These are phyloP conservation scores for Helicocarpus griseus DNA, from an alignment of 2,329 filamentous ascomycete genomes.

Conservation along the genomic window DNA sequence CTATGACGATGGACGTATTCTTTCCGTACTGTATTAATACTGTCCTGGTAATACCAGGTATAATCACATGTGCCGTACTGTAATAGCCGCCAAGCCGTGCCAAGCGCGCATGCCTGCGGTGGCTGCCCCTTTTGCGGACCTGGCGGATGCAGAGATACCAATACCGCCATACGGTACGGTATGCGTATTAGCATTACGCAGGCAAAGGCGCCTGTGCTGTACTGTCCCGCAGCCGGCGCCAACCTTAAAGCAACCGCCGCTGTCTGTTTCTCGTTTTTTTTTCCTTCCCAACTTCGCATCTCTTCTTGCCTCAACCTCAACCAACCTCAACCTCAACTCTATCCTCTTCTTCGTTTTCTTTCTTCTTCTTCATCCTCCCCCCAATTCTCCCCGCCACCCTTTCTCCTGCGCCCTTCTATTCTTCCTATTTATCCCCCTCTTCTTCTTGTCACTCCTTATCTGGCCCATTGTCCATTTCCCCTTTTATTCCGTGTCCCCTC, in stretches of 20 bases:
- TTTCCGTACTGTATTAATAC: not conserved
- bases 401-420: constrained; percentile 2
- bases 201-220: not conserved
- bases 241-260: too few relatives aligned
- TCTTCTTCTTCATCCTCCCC: constrained; percentile 4
- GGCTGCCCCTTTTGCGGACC: not conserved
- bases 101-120: too few relatives aligned
- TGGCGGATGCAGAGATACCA: too few relatives aligned
- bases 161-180: too few relatives aligned
- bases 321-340: not conserved
- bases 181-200: too few relatives aligned
- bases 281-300: not conserved
- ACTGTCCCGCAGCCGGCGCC: not conserved
- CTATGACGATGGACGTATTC: not conserved
- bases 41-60: not conserved
- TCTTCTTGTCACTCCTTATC: constrained; percentile 5
- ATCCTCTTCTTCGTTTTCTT: not conserved
- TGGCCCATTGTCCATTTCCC: not conserved
- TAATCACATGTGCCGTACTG: not conserved
- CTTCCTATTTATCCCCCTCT: constrained; percentile 4
- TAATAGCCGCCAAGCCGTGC: not conserved
- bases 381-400: not conserved
- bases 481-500: not conserved
- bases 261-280: constrained; percentile 2
- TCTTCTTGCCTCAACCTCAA: not conserved